Evolutionary conservation across 441 rosid genomes (phyloP).

Genomic region (Cnidoscolus chayamansa): DNA sequence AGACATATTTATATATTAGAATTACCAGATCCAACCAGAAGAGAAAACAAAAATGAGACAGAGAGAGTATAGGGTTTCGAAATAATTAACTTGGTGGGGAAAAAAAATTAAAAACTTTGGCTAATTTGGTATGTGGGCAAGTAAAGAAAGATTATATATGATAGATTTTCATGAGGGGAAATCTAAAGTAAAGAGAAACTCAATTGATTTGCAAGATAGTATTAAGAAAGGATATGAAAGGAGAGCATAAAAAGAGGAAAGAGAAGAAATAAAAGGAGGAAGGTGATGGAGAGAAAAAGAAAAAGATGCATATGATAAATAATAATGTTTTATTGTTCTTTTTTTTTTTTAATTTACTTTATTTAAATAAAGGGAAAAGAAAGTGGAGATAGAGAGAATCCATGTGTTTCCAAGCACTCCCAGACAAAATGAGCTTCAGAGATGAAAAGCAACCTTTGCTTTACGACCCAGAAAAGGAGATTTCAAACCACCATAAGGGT

Average conservation of each 20-base stretch:
- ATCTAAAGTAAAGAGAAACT: neutral
- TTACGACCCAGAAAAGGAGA: constrained; percentile 73
- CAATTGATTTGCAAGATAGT: constrained; percentile 19
- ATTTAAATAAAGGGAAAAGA: constrained; percentile 17
- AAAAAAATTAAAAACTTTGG: neutral
- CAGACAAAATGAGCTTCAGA: constrained; percentile 80
- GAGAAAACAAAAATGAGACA: constrained; percentile 18
- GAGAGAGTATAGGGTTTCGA: constrained; percentile 6
- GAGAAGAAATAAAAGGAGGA: neutral
- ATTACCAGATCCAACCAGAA: constrained; percentile 19
- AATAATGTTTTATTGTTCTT: constrained; percentile 12
- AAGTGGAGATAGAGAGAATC: constrained; percentile 39
- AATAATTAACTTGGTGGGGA: neutral
- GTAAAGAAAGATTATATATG: too few species aligned
- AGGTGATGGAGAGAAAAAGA: constrained; percentile 9
- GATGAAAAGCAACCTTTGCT: constrained; percentile 72
- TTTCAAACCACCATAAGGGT: constrained; percentile 52
- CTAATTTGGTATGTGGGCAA: neutral
- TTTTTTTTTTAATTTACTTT: constrained; percentile 6
- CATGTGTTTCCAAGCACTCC: constrained; percentile 69
- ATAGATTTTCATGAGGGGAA: too few species aligned
- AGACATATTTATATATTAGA: too few species aligned
- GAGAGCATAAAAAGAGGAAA: neutral
- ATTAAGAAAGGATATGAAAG: too few species aligned
- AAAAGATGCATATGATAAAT: neutral